Conservation (phyloP, 2,329 filamentous ascomycete species). For the Cyphellophora attinorum region DNA sequence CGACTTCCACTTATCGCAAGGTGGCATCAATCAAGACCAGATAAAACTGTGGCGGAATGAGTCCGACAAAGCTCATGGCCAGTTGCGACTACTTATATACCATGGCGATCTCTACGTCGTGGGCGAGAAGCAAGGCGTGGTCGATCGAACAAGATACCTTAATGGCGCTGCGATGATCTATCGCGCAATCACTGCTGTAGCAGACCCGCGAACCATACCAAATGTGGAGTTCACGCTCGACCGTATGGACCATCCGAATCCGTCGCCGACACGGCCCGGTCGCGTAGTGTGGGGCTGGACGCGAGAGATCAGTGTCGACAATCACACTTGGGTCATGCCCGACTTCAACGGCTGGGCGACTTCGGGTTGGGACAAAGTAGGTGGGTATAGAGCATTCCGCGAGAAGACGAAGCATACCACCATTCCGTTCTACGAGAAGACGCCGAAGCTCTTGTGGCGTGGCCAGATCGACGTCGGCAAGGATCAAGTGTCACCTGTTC, state of each 20-base stretch:
- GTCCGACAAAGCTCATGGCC: constrained; percentile 1
- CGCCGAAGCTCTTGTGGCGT: constrained; percentile 3
- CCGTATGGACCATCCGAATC: constrained; percentile 1
- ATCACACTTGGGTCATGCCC: neutral
- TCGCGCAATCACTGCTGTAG: neutral
- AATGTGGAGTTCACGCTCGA: neutral
- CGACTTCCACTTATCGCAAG: neutral
- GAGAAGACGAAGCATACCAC: neutral
- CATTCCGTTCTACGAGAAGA: constrained; percentile 1
- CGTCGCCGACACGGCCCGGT: neutral
- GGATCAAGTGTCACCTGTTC: neutral
- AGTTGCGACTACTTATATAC: neutral
- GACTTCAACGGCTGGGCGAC: neutral
- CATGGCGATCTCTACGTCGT: neutral
- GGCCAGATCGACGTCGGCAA: neutral
- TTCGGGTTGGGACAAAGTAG: neutral
- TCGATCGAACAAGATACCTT: neutral
- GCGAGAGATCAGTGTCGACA: neutral
- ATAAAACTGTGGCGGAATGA: neutral
- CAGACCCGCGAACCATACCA: neutral
- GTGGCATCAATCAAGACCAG: neutral
- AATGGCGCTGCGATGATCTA: constrained; percentile 1
- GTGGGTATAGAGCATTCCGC: neutral
- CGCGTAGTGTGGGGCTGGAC: neutral
- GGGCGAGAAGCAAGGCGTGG: neutral